phyloP scores from a whole-genome alignment of 1,139 yeast genomes.

The Saccharomyces hybrid region DNA sequence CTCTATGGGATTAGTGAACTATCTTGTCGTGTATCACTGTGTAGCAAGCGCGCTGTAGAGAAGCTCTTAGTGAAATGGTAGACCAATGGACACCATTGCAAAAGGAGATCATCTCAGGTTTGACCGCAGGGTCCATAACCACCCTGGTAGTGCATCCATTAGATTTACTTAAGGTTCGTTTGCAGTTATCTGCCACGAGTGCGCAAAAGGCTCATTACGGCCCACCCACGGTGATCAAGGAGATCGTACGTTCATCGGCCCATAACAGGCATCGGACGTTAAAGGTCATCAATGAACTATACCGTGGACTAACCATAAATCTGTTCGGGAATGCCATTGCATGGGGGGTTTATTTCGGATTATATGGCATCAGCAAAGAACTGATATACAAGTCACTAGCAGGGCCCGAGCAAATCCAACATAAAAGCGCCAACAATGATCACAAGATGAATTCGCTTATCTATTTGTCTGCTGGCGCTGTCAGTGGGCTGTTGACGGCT shows the following conservation, averaged over 20 bases:
- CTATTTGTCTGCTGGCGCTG: conserved; percentile 47
- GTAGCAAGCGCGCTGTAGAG: neutral
- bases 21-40: neutral
- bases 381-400: conserved; percentile 15
- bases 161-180: conserved; percentile 72
- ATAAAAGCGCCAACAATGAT: conserved; percentile 15
- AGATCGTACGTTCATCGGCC: conserved; percentile 24
- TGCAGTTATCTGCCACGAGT: conserved; percentile 43
- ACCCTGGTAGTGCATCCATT: conserved; percentile 82
- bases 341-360: conserved; percentile 79
- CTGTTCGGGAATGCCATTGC: conserved; percentile 75
- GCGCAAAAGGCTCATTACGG: neutral
- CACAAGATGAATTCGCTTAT: conserved; percentile 21
- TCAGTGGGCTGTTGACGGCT: conserved; percentile 72
- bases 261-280: conserved; percentile 2
- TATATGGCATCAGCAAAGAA: conserved; percentile 56
- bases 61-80: conserved; percentile 4
- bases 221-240: conserved; percentile 1
- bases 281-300: conserved; percentile 36
- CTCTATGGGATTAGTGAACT: neutral
- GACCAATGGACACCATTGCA: conserved; percentile 27
- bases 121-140: conserved; percentile 74
- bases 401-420: conserved; percentile 1
- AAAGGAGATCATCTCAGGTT: conserved; percentile 62
- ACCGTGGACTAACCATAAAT: conserved; percentile 79